Base-by-base conservation (phyloP, 345 rosid species). In the Populus simonii region DNA sequence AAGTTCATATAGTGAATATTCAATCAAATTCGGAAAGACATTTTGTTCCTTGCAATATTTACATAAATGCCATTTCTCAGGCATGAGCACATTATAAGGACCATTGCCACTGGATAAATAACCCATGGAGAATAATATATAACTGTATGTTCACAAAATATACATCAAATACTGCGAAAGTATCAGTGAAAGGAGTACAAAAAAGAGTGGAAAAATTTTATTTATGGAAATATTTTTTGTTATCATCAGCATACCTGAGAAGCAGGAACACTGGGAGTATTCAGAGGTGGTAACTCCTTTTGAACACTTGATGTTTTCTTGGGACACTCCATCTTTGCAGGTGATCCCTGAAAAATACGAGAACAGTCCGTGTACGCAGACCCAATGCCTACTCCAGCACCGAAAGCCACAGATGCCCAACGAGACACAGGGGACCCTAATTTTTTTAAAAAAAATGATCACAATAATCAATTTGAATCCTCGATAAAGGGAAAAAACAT, bases 351-450 rank as follows among this genome's bases (percentile, higher is more conserved):
- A 77, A 93, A 93, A 66, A 84, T 68, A 66, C 67, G 93, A 83
- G 90, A 85, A 79, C 96, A 93, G 45, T 93, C 98, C 0, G 92
- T 76, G 80, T 90, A 93, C 8, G 99, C 96, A 65, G 98, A 93
- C 45, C 99, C 99, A 84, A 93, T 84, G 66, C 98, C 99, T 51
- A 91, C 72, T 63, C 99, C 98, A 77, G 99, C 96, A 82, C 98
- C 98, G 67, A 96, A 92, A 25, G 98, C 97, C 71, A 96, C 83
- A 59, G 96, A 85, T 22, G 96, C 94, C 99, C 97, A 91, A 66
- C 96, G 92, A 53, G 90, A 85, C 74, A 79, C 91, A 7, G 97
- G 99, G 81, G 90, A 92, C 90, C 98, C 98, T 96, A 79, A 49
- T 70, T 33, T 33, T 33, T 33, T 31, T 33, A 65, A 63, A 51